A percentile compares a stretch with the other conserved stretches of the same genome.
These are phyloP conservation scores for Yamadazyma kanchanaburiensis DNA, from an alignment of 1,139 yeast species.

Conservation along the genomic window DNA sequence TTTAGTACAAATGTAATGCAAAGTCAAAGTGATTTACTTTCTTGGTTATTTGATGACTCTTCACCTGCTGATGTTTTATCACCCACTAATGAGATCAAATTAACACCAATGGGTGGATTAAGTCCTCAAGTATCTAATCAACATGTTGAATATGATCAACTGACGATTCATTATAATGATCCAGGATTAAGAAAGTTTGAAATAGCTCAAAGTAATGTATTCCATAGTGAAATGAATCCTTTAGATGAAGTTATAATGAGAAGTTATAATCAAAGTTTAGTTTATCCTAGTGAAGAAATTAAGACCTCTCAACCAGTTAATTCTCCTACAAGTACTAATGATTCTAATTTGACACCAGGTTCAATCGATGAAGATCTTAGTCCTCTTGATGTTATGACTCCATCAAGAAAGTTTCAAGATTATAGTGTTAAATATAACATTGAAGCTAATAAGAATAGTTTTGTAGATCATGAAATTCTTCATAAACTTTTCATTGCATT, in stretches of 20 bases:
- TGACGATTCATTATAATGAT: neutral
- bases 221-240: slow-evolving; percentile 37
- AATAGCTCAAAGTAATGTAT: slow-evolving; percentile 28
- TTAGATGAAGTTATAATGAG: slow-evolving; percentile 33
- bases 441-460: slow-evolving; percentile 24
- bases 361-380: slow-evolving; percentile 14
- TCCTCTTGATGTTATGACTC: slow-evolving; percentile 10
- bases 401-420: slow-evolving; percentile 9
- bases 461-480: slow-evolving; percentile 20
- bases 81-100: slow-evolving; percentile 4
- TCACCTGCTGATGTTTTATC: slow-evolving; percentile 13
- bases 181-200: slow-evolving; percentile 6
- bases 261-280: slow-evolving; percentile 9
- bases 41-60: slow-evolving; percentile 38
- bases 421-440: slow-evolving; percentile 18
- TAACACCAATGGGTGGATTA: neutral
- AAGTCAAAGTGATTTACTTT: slow-evolving; percentile 34
- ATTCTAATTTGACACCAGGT: slow-evolving; percentile 26
- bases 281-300: neutral
- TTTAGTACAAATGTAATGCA: slow-evolving; percentile 12
- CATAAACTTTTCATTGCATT: slow-evolving; percentile 15
- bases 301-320: slow-evolving; percentile 1
- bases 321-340: slow-evolving; percentile 37
- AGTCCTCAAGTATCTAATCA: neutral
- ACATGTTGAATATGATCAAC: neutral